phyloP scores from a whole-genome alignment of 2,329 filamentous ascomycete genomes.

The Thelonectria blattea region DNA sequence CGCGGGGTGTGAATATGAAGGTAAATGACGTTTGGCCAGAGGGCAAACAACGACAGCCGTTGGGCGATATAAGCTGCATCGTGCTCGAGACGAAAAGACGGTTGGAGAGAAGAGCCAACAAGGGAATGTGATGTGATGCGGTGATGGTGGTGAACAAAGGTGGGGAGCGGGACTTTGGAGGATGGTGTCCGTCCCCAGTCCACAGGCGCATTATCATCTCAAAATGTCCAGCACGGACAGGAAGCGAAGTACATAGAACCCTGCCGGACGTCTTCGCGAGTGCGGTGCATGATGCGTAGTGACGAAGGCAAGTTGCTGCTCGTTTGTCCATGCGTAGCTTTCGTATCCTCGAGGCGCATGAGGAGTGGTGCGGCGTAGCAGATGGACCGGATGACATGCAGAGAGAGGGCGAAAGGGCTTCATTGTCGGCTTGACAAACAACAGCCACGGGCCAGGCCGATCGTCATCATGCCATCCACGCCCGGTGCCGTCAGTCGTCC shows the following conservation, averaged over 20 bases:
- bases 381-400: conserved; percentile 10
- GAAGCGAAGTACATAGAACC: background rate
- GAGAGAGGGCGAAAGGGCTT: background rate
- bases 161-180: background rate
- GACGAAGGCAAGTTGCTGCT: background rate
- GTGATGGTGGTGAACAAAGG: background rate
- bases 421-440: background rate
- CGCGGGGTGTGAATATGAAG: background rate
- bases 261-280: background rate
- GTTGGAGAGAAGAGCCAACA: background rate
- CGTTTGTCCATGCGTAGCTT: background rate
- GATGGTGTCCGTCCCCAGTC: too few species aligned
- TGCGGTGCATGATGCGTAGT: background rate
- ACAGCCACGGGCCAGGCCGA: background rate
- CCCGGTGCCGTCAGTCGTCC: background rate
- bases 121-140: background rate
- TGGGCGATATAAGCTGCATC: conserved; percentile 4
- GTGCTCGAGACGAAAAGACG: background rate
- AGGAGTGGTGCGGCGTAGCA: conserved; percentile 2
- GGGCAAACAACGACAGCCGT: background rate
- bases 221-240: background rate
- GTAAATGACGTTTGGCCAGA: background rate
- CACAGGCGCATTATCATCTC: background rate
- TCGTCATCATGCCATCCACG: background rate
- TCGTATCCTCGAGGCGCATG: background rate